Conservation (phyloP, 768 basidiomycete genomes). For the Mycena olivaceomarginata region DNA sequence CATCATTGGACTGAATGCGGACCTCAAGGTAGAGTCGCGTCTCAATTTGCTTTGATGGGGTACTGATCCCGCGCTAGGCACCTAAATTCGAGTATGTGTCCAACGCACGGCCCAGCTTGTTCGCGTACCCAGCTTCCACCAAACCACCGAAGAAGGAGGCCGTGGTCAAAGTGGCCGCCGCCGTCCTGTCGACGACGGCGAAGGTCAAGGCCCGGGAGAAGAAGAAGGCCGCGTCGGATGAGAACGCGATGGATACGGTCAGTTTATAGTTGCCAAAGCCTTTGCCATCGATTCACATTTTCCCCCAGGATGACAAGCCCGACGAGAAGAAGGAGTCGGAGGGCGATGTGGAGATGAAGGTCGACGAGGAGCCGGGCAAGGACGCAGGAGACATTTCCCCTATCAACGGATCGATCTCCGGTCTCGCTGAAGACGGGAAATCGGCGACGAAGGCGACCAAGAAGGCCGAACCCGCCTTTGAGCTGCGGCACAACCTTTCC, state of each 20-base stretch:
- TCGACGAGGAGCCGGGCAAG: conserved; percentile 71
- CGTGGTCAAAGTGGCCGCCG: conserved; percentile 93
- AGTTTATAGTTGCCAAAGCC: conserved; percentile 51
- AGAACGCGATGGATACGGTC: conserved; percentile 89
- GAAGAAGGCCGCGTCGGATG: conserved; percentile 90
- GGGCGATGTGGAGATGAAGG: conserved; percentile 88
- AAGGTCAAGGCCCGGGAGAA: conserved; percentile 97
- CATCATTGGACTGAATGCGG: conserved; percentile 92
- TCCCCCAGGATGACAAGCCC: conserved; percentile 70
- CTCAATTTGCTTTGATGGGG: background rate
- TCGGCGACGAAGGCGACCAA: conserved; percentile 67
- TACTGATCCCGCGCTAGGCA: conserved; percentile 68
- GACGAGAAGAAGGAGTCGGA: conserved; percentile 73
- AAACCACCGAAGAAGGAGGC: conserved; percentile 96
- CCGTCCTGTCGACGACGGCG: conserved; percentile 97
- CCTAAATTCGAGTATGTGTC: conserved; percentile 95
- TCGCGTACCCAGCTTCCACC: conserved; percentile 91
- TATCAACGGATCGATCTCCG: conserved; percentile 71
- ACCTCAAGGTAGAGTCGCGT: conserved; percentile 78
- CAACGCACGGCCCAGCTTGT: conserved; percentile 92
- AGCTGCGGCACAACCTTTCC: conserved; percentile 90
- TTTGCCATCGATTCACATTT: background rate
- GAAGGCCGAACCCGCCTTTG: conserved; percentile 85
- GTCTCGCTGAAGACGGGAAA: conserved; percentile 66
- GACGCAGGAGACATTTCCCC: conserved; percentile 74